phyloP scores from a whole-genome alignment of 768 basidiomycete species.

The Tricholoma hemisulphureum region DNA sequence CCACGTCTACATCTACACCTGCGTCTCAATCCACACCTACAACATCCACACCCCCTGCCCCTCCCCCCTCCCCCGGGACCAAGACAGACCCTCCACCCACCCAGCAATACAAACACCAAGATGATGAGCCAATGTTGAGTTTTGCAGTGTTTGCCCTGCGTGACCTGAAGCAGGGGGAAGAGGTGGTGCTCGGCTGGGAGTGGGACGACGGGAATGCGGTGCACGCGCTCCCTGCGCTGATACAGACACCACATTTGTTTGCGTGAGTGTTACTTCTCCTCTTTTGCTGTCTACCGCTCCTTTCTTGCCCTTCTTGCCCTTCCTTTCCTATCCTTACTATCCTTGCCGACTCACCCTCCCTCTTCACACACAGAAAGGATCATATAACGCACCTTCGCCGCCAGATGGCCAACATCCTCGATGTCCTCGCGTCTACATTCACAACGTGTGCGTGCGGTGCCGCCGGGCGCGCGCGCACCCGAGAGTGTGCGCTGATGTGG shows the following conservation, averaged over 20 bases:
- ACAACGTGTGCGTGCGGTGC: conserved; percentile 72
- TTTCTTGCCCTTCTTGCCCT: conserved; percentile 5
- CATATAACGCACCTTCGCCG: conserved; percentile 53
- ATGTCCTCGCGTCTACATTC: conserved; percentile 67
- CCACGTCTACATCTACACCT: too few species aligned
- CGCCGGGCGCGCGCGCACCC: conserved; percentile 35
- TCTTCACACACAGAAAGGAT: conserved; percentile 42
- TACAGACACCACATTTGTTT: conserved; percentile 55
- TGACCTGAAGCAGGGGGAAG: conserved; percentile 75
- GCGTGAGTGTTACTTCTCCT: too few species aligned
- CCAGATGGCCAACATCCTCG: conserved; percentile 69
- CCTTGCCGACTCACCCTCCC: conserved; percentile 1
- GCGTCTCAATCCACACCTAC: too few species aligned
- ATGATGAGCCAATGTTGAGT: conserved; percentile 37
- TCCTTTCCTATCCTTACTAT: background rate
- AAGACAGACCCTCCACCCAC: conserved; percentile 12
- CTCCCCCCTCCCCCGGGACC: too few species aligned
- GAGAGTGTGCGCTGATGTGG: conserved; percentile 61
- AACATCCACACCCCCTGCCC: too few species aligned
- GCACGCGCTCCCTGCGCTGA: conserved; percentile 69
- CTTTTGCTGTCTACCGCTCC: too few species aligned
- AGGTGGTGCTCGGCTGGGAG: conserved; percentile 91
- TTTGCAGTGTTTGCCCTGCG: conserved; percentile 82
- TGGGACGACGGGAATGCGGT: conserved; percentile 94
- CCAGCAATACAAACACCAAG: conserved; percentile 4